Evolutionary conservation across 164 flowering plant genomes (phyloP).

Genomic region (Umbilicus rupestris): DNA sequence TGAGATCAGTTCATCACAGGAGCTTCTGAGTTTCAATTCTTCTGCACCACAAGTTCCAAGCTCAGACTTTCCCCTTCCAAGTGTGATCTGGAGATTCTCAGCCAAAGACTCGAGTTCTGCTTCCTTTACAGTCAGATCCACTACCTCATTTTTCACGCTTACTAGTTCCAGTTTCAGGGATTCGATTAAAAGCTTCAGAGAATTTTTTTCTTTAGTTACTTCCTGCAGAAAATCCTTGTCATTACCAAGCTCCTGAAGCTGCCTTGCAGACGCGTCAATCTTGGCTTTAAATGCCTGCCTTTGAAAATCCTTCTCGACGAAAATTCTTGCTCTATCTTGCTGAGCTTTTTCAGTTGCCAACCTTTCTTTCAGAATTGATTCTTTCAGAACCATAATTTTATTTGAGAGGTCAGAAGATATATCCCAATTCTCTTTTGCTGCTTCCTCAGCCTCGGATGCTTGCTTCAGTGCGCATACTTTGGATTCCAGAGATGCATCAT

Average conservation of each 20-base stretch:
- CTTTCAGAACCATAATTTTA: background rate
- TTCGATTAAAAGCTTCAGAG: background rate
- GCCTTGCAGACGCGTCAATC: background rate
- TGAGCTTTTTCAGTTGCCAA: conserved; percentile 8
- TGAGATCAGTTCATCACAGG: conserved; percentile 4
- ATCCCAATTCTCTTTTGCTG: no score
- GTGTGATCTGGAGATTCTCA: background rate
- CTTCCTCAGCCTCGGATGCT: conserved; percentile 1
- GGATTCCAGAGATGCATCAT: conserved; percentile 8
- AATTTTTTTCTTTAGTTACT: background rate
- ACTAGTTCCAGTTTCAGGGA: background rate
- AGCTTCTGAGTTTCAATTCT: background rate
- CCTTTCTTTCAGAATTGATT: conserved; percentile 1
- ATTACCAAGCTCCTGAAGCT: conserved; percentile 1
- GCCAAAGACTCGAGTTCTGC: conserved; percentile 4
- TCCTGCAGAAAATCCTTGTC: background rate
- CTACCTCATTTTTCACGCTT: conserved; percentile 1
- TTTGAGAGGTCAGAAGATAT: conserved; percentile 1
- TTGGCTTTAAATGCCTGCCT: no score
- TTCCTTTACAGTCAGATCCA: background rate
- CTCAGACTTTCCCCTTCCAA: conserved; percentile 1
- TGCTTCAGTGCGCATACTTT: background rate
- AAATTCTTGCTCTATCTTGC: background rate
- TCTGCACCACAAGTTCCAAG: conserved; percentile 1
- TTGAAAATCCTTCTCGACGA: background rate